phyloP scores from a whole-genome alignment of 1,284 basidiomycete species.

The Porphyrellus sp. region DNA sequence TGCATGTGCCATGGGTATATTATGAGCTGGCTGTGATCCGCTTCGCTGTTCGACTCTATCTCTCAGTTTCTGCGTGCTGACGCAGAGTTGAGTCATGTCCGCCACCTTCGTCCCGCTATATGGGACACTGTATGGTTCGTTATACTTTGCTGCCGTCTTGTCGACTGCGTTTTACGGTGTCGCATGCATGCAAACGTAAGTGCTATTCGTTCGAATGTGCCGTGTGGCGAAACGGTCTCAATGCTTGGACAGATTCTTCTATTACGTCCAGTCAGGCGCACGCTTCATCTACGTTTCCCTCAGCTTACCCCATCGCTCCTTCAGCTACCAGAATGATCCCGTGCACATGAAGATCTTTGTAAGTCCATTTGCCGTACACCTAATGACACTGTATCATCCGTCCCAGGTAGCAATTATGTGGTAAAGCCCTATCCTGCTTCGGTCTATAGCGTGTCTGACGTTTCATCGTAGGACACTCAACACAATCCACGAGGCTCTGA shows the following conservation, averaged over 20 bases:
- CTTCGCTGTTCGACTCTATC: not conserved
- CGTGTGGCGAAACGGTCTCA: not conserved
- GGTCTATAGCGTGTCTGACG: too few species aligned
- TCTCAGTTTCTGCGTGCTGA: not conserved
- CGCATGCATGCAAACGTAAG: conserved; percentile 17
- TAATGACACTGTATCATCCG: not conserved
- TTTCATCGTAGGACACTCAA: not conserved
- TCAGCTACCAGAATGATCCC: not conserved
- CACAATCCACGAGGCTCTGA: not conserved
- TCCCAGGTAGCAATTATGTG: conserved; percentile 2
- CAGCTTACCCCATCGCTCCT: not conserved
- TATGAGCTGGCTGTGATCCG: too few species aligned
- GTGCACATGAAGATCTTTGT: not conserved
- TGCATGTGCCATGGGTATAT: not conserved
- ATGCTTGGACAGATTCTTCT: not conserved
- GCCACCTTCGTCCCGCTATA: not conserved
- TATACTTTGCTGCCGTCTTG: not conserved
- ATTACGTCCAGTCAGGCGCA: not conserved
- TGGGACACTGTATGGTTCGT: not conserved
- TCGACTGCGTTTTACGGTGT: not conserved
- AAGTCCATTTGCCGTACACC: not conserved
- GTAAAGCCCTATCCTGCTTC: not conserved
- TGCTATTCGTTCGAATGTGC: not conserved
- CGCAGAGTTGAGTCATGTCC: not conserved
- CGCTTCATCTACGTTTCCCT: not conserved